These are phyloP conservation scores for Tilletia caries DNA, from an alignment of 1,284 basidiomycete species.

Conservation along the genomic window DNA sequence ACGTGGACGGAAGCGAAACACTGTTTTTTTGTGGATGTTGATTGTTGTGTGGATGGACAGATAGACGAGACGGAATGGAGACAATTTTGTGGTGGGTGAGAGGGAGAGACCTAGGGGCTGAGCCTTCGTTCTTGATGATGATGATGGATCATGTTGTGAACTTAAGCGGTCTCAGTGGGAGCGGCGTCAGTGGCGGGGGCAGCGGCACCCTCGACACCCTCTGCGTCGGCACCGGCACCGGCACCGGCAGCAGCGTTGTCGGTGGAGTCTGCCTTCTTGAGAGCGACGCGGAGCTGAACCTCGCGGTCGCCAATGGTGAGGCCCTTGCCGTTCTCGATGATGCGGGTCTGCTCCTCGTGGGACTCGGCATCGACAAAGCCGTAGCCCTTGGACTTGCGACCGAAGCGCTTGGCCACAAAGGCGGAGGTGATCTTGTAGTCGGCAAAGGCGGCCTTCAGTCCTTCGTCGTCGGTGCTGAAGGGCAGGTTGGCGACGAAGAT, in stretches of 20 bases:
- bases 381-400: slow-evolving; percentile 42
- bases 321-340: slow-evolving; percentile 32
- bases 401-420: slow-evolving; percentile 37
- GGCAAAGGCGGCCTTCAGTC: slow-evolving; percentile 37
- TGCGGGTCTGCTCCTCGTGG: slow-evolving; percentile 39
- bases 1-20: neutral
- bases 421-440: slow-evolving; percentile 39
- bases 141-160: too few relatives aligned
- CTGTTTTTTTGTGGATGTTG: neutral
- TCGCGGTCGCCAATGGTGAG: slow-evolving; percentile 37
- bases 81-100: too few relatives aligned
- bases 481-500: slow-evolving; percentile 48
- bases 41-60: neutral
- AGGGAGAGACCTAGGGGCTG: too few relatives aligned
- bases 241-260: slow-evolving; percentile 10
- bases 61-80: neutral
- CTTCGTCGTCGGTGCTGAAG: slow-evolving; percentile 40
- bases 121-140: too few relatives aligned
- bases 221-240: too few relatives aligned
- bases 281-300: slow-evolving; percentile 35
- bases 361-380: slow-evolving; percentile 44
- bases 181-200: neutral
- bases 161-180: neutral
- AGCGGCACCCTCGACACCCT: too few relatives aligned
- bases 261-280: slow-evolving; percentile 15